phyloP scores from a whole-genome alignment of 805 yeast species.

The Yamadazyma phyllophila region DNA sequence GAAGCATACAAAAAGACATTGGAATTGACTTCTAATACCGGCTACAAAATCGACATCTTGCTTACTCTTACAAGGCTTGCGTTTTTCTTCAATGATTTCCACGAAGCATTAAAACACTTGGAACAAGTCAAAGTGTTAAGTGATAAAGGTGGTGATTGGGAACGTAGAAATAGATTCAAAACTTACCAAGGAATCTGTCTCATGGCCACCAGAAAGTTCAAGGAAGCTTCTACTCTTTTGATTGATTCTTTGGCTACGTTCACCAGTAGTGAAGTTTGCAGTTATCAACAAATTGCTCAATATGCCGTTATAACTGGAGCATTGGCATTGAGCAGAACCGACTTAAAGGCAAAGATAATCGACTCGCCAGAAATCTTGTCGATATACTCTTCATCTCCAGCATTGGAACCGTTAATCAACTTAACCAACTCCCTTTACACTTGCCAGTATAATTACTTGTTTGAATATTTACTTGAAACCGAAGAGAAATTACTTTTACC shows the following conservation, averaged over 20 bases:
- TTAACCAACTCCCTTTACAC: conserved; percentile 84
- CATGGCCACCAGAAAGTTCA: conserved; percentile 81
- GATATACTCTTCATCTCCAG: conserved; percentile 65
- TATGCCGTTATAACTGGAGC: conserved; percentile 90
- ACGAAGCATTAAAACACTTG: conserved; percentile 65
- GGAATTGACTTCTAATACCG: conserved; percentile 80
- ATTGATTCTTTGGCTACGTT: conserved; percentile 93
- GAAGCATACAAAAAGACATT: conserved; percentile 67
- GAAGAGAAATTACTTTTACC: conserved; percentile 68
- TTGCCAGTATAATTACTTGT: conserved; percentile 79
- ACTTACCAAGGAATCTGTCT: conserved; percentile 84
- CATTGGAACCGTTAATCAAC: conserved; percentile 76
- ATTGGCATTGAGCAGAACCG: conserved; percentile 76
- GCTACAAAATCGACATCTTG: conserved; percentile 83
- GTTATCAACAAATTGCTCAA: conserved; percentile 86
- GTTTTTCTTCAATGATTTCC: conserved; percentile 80
- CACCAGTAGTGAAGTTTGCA: conserved; percentile 85
- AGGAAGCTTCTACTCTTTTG: conserved; percentile 78
- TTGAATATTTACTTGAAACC: conserved; percentile 73
- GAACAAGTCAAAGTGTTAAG: conserved; percentile 72
- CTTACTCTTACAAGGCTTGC: conserved; percentile 84
- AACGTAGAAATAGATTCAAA: conserved; percentile 91
- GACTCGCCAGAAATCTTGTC: conserved; percentile 94
- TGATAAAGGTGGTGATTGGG: conserved; percentile 99
- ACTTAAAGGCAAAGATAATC: conserved; percentile 76